A percentile compares a stretch with the other conserved stretches of the same genome.
phyloP scores from a whole-genome alignment of 2,329 filamentous ascomycete species.

The Fusarium miscanthi region DNA sequence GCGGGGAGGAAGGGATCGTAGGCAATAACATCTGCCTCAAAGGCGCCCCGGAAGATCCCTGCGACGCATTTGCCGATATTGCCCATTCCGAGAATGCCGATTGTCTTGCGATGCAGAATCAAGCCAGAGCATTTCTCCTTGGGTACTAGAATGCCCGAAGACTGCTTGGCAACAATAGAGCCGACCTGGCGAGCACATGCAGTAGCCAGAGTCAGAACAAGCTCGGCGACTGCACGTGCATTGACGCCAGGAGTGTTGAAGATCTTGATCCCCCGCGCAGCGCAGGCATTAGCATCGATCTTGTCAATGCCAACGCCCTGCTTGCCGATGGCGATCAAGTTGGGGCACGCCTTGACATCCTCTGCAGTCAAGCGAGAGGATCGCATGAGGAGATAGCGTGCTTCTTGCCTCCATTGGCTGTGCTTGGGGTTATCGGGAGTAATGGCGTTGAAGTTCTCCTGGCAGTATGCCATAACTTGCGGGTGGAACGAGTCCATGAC shows the following conservation, averaged over 20 bases:
- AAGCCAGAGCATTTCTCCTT: slow-evolving; percentile 57
- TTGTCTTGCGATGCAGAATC: slow-evolving; percentile 48
- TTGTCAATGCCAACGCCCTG: slow-evolving; percentile 61
- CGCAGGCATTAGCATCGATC: slow-evolving; percentile 55
- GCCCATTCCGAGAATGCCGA: slow-evolving; percentile 55
- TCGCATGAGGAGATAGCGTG: slow-evolving; percentile 54
- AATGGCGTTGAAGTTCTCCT: slow-evolving; percentile 54
- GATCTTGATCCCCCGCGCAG: slow-evolving; percentile 54
- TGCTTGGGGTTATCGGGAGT: slow-evolving; percentile 49
- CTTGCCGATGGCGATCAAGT: slow-evolving; percentile 57
- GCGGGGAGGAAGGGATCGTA: slow-evolving; percentile 51
- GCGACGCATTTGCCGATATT: slow-evolving; percentile 53
- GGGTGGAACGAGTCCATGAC: slow-evolving; percentile 55
- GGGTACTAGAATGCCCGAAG: slow-evolving; percentile 43
- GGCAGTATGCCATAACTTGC: slow-evolving; percentile 49
- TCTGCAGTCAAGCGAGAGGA: slow-evolving; percentile 51
- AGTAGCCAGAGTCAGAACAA: slow-evolving; percentile 51
- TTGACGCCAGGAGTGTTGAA: slow-evolving; percentile 61
- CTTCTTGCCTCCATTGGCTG: slow-evolving; percentile 54
- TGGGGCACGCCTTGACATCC: slow-evolving; percentile 51
- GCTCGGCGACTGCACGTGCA: slow-evolving; percentile 55
- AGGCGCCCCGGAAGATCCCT: slow-evolving; percentile 51
- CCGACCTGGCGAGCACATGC: slow-evolving; percentile 50
- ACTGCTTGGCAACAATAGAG: slow-evolving; percentile 47
- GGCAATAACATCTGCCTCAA: slow-evolving; percentile 50